Conservation (phyloP, 2,329 filamentous ascomycete genomes). For the Dothistroma septosporum region DNA sequence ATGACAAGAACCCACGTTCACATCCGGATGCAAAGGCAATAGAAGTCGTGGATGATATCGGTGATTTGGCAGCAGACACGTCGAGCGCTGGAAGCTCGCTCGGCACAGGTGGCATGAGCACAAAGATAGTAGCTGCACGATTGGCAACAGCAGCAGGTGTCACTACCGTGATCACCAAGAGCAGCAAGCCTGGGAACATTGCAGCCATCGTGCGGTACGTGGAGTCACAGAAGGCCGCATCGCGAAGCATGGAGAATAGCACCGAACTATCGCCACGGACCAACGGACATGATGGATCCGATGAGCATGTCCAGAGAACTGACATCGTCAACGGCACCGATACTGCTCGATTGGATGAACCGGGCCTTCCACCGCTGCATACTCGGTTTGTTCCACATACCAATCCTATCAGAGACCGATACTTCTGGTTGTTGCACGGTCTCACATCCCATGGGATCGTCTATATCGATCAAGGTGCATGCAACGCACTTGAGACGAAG, state of each 20-base stretch:
- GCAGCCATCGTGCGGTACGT: conserved; percentile 78
- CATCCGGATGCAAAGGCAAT: conserved; percentile 84
- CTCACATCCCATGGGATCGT: conserved; percentile 84
- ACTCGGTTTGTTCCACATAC: conserved; percentile 86
- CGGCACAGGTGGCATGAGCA: conserved; percentile 95
- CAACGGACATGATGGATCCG: conserved; percentile 1
- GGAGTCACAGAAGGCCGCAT: conserved; percentile 54
- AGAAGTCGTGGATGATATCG: conserved; percentile 86
- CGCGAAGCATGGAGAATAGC: conserved; percentile 26
- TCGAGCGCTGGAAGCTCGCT: conserved; percentile 83
- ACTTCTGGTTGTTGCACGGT: conserved; percentile 96
- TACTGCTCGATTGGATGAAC: conserved; percentile 29
- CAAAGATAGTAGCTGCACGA: conserved; percentile 90
- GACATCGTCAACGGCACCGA: conserved; percentile 25
- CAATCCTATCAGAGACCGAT: conserved; percentile 82
- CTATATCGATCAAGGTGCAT: conserved; percentile 88
- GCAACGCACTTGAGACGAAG: conserved; percentile 65
- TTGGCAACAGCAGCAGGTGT: conserved; percentile 92
- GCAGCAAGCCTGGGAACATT: conserved; percentile 90
- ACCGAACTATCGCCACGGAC: conserved; percentile 20
- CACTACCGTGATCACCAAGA: conserved; percentile 90
- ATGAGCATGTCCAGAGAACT: conserved; percentile 24
- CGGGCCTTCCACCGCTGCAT: conserved; percentile 60
- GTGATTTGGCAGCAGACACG: conserved; percentile 77
- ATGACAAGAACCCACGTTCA: conserved; percentile 88